A percentile compares a stretch with the other conserved stretches of the same genome.
Conservation (phyloP, 2,329 filamentous ascomycete genomes). For the Cadophora luteo-olivacea region DNA sequence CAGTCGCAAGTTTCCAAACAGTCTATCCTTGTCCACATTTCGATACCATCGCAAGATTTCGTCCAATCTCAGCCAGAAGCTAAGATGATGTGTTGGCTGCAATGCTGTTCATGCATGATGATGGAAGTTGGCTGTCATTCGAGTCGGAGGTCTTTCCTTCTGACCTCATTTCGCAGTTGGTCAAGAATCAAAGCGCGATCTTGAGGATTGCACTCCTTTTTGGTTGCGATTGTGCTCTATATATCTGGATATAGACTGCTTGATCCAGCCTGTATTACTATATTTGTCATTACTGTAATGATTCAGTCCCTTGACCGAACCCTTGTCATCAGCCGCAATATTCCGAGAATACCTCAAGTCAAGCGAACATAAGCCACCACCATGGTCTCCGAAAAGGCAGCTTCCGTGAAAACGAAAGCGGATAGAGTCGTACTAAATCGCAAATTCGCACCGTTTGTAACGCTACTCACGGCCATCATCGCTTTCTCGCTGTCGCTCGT, state of each 20-base stretch:
- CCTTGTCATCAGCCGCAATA: neutral
- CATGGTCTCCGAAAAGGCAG: conserved; percentile 9
- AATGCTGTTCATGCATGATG: conserved; percentile 7
- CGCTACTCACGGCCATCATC: conserved; percentile 23
- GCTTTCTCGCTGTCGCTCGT: conserved; percentile 30
- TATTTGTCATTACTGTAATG: neutral
- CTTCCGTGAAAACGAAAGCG: neutral
- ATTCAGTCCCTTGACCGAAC: neutral
- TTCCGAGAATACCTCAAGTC: neutral
- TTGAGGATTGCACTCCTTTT: neutral
- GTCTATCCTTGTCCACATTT: neutral
- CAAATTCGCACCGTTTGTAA: conserved; percentile 22
- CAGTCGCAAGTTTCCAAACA: neutral
- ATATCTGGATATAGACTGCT: neutral
- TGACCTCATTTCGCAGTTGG: conserved; percentile 1
- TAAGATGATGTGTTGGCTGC: neutral
- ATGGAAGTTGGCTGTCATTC: neutral
- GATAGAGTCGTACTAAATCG: conserved; percentile 9
- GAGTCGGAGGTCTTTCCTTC: neutral
- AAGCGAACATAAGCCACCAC: neutral
- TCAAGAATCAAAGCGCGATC: neutral
- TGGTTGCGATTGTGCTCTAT: neutral
- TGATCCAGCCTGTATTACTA: neutral
- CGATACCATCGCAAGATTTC: neutral
- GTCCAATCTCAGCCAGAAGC: neutral